A percentile compares a stretch with the other conserved stretches of the same genome.
Conservation (phyloP, 2,329 filamentous ascomycete genomes). For the Ophiostoma fasciatum region DNA sequence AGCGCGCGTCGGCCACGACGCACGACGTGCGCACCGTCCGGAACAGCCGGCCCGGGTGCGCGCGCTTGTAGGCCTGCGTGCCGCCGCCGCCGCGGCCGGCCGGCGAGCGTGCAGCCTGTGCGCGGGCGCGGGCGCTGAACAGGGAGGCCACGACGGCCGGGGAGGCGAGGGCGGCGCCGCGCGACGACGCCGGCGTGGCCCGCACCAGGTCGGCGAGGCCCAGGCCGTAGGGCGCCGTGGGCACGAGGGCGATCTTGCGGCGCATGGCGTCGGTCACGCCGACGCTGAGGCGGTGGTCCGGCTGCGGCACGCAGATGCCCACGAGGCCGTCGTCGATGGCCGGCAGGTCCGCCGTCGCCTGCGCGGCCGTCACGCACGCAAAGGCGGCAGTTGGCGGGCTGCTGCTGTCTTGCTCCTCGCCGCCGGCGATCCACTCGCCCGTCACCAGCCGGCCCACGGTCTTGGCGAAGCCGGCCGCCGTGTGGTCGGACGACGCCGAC, state of each 20-base stretch:
- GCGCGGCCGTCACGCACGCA: constrained; percentile 32
- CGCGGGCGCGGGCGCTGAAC: no score
- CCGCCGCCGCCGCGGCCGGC: constrained; percentile 7
- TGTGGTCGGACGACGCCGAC: constrained; percentile 22
- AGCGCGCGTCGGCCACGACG: constrained; percentile 36
- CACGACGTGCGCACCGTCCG: constrained; percentile 46
- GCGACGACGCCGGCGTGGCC: constrained; percentile 18
- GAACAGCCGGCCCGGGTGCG: constrained; percentile 32
- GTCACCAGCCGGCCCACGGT: constrained; percentile 44
- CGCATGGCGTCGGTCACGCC: constrained; percentile 25
- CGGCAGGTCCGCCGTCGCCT: constrained; percentile 47
- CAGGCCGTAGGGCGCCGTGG: constrained; percentile 40
- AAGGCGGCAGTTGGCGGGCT: constrained; percentile 39
- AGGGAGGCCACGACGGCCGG: constrained; percentile 23
- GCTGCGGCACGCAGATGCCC: constrained; percentile 46
- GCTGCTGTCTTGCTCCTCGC: neutral
- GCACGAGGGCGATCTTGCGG: constrained; percentile 40
- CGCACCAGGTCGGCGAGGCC: constrained; percentile 28
- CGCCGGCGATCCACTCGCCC: constrained; percentile 42
- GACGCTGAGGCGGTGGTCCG: constrained; percentile 48
- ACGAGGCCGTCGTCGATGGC: constrained; percentile 44
- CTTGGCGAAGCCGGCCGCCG: neutral
- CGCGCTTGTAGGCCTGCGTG: constrained; percentile 25
- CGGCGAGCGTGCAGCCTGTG: no score
- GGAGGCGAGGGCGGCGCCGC: constrained; percentile 24